Percentiles rank a stretch among this genome's conserved stretches.
Conservation (phyloP, 164 flowering plant genomes). For the Sextonia rubra region DNA sequence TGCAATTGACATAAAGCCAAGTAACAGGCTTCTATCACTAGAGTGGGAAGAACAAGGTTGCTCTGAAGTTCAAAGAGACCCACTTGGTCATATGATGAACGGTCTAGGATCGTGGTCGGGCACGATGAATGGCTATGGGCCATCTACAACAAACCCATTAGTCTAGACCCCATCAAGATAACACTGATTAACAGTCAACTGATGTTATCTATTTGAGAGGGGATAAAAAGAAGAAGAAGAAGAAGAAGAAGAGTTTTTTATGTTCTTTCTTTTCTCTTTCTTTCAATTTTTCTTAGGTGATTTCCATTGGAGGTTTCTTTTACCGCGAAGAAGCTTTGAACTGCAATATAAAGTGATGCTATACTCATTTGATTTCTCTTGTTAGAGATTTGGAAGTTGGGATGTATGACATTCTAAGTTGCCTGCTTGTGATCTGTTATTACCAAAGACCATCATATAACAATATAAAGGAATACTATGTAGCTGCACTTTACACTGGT, state of each 20-base stretch:
- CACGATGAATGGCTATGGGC: slow-evolving; percentile 40
- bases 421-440: neutral
- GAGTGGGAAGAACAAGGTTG: slow-evolving; percentile 69
- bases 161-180: slow-evolving; percentile 13
- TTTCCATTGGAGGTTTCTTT: neutral
- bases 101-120: slow-evolving; percentile 48
- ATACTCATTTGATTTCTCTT: neutral
- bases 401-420: neutral
- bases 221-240: no score
- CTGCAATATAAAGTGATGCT: neutral
- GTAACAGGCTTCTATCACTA: slow-evolving; percentile 44
- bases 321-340: neutral
- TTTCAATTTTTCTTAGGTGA: neutral
- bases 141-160: slow-evolving; percentile 46
- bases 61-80: slow-evolving; percentile 37
- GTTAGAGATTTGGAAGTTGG: neutral
- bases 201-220: neutral
- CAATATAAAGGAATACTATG: neutral
- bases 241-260: neutral
- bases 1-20: slow-evolving; percentile 42
- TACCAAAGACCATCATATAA: neutral
- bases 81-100: slow-evolving; percentile 28
- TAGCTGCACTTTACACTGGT: neutral
- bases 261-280: neutral
- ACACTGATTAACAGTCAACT: neutral